These are phyloP conservation scores for Acacia pycnantha DNA, from an alignment of 331 rosid genomes.

Conservation along the genomic window DNA sequence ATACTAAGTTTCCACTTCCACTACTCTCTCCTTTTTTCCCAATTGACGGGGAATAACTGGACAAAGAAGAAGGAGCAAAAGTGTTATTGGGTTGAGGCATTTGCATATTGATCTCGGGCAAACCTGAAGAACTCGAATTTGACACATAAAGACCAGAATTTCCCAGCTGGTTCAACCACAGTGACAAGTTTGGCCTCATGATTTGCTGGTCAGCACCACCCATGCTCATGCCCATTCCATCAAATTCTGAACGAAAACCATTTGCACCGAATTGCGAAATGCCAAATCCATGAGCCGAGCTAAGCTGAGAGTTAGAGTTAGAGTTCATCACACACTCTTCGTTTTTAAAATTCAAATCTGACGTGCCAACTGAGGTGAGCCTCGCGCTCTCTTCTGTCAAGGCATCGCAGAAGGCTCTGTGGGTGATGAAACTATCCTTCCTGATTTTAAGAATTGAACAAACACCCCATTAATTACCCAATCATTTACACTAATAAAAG, in stretches of 20 bases:
- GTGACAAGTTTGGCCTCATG: slow-evolving; percentile 55
- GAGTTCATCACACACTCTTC: slow-evolving; percentile 40
- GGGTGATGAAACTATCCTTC: slow-evolving; percentile 95
- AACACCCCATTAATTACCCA: slow-evolving; percentile 32
- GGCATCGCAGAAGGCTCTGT: slow-evolving; percentile 93
- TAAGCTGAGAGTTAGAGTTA: slow-evolving; percentile 36
- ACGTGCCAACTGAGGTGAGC: slow-evolving; percentile 43
- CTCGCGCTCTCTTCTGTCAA: slow-evolving; percentile 89
- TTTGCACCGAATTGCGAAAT: slow-evolving; percentile 41
- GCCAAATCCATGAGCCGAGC: slow-evolving; percentile 17
- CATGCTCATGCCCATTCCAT: slow-evolving; percentile 22
- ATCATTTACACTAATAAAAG: slow-evolving; percentile 9
- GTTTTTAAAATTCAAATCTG: slow-evolving; percentile 60
- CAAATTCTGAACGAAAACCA: slow-evolving; percentile 40
- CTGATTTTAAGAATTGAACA: slow-evolving; percentile 33
- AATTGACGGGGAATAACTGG: slow-evolving; percentile 46
- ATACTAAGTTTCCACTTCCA: slow-evolving; percentile 18
- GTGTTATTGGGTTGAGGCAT: slow-evolving; percentile 32
- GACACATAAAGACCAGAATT: slow-evolving; percentile 38
- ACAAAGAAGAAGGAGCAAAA: slow-evolving; percentile 41
- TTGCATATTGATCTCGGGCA: slow-evolving; percentile 54
- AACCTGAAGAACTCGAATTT: slow-evolving; percentile 34
- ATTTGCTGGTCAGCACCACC: slow-evolving; percentile 32
- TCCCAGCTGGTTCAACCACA: slow-evolving; percentile 59
- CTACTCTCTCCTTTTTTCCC: slow-evolving; percentile 45